Evolutionary conservation across 73 alveolate species (phyloP).

Genomic region (Stentor coeruleus): DNA sequence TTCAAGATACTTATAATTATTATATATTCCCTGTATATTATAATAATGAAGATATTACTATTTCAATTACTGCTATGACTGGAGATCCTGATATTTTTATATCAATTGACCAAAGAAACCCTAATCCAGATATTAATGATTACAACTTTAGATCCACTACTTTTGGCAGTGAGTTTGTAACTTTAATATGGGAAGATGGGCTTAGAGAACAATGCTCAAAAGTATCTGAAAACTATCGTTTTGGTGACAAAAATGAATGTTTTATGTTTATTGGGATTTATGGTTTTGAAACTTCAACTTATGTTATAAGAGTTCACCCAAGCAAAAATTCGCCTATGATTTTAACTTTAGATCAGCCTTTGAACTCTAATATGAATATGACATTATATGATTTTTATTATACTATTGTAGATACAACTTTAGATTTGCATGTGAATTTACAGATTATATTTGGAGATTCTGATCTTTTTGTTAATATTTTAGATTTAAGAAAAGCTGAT

Average conservation of each 20-base stretch:
- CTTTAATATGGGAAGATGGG: not conserved
- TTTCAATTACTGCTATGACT: slow-evolving; percentile 19
- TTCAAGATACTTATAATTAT: not conserved
- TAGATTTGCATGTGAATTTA: not conserved
- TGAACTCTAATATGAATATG: not conserved
- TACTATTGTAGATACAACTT: not conserved
- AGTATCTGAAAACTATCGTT: not conserved
- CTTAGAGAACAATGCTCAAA: slow-evolving; percentile 1
- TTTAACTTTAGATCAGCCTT: not conserved
- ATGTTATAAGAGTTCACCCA: slow-evolving; percentile 2
- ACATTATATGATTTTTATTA: not conserved
- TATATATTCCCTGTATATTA: slow-evolving; percentile 1
- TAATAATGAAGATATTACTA: slow-evolving; percentile 18
- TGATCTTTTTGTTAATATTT: slow-evolving; percentile 12
- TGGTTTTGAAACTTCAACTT: slow-evolving; percentile 4
- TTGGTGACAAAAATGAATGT: not conserved
- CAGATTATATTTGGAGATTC: slow-evolving; percentile 9
- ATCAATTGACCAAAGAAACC: not conserved
- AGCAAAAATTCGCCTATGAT: not conserved
- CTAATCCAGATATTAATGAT: not conserved
- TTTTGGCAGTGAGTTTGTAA: slow-evolving; percentile 9
- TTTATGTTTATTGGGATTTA: not conserved
- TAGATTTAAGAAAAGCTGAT: not conserved
- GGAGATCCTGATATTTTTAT: slow-evolving; percentile 30
- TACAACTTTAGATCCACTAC: not conserved